Evolutionary conservation across 257 asterid species (phyloP), one percentile per base, ranked within the genome.

Genomic region (Rhazya stricta): DNA sequence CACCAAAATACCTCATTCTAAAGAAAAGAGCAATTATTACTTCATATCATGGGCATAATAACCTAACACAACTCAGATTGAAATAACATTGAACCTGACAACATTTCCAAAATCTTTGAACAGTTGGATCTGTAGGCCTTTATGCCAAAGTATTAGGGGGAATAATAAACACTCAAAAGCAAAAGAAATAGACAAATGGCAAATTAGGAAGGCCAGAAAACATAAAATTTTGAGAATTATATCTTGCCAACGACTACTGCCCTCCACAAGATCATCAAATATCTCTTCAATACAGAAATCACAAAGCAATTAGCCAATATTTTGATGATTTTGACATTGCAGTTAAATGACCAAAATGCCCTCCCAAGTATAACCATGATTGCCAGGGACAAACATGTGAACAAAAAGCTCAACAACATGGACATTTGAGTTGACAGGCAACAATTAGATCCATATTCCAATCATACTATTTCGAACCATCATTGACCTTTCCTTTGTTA

Each of bases 311-410:
- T 25, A 29, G 0, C 50, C 30, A 69, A 32, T 5, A 9, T 9
- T 69, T 29, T 43, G 30, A 57, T 32, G 51, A 29, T 23, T 42
- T 3, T 11, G 30, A 21, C 41, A 53, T 29, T 29, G 41, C 32
- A 19, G 56, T 57, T 13, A 78, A 53, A 79, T 77, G 75, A 72
- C 91, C 67, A 77, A 81, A 82, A 78, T 79, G 82, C 84, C 88
- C 85, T 37, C 72, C 69, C 77, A 74, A 50, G 23, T 13, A 75
- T 29, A 71, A 37, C 88, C 67, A 76, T 70, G 76, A 79, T 48
- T 76, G 71, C 79, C 79, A 42, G 42, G 62, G 75, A 78, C 78
- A 51, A 69, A 58, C 69, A 54, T 69, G 79, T 70, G 79, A 77
- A 58, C 46, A 56, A 74, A 74, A 69, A 71, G 60, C 46, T 48